phyloP scores from a whole-genome alignment of 371 early-diverging fungal species.

The Mortierella sp. region DNA sequence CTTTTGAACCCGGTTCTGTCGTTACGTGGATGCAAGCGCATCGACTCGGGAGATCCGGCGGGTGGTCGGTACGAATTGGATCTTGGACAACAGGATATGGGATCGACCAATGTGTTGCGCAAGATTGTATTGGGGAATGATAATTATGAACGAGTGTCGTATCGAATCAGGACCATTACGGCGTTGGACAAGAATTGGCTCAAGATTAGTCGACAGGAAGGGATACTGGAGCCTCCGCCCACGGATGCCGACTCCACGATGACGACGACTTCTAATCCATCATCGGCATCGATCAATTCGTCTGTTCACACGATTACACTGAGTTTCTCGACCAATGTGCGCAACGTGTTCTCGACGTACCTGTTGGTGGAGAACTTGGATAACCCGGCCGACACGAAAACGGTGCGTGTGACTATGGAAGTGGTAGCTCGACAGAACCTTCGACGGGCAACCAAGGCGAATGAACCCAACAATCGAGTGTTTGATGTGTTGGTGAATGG shows the following conservation, averaged over 20 bases:
- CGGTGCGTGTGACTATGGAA: slow-evolving; percentile 71
- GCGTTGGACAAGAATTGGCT: slow-evolving; percentile 69
- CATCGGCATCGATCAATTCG: too few relatives aligned
- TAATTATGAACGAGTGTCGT: slow-evolving; percentile 60
- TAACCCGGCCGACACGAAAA: slow-evolving; percentile 74
- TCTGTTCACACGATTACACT: slow-evolving; percentile 62
- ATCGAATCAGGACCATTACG: slow-evolving; percentile 63
- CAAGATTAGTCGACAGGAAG: slow-evolving; percentile 69
- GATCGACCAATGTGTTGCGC: slow-evolving; percentile 58
- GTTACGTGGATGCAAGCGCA: slow-evolving; percentile 68
- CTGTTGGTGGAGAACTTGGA: slow-evolving; percentile 73
- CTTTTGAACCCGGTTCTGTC: slow-evolving; percentile 49
- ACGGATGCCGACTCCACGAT: slow-evolving; percentile 25
- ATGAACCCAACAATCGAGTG: slow-evolving; percentile 59
- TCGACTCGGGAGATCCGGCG: slow-evolving; percentile 55
- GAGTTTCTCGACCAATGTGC: slow-evolving; percentile 60
- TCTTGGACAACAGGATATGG: slow-evolving; percentile 79
- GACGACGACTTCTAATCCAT: too few relatives aligned
- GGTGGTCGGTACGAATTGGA: slow-evolving; percentile 75
- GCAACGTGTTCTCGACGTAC: slow-evolving; percentile 74
- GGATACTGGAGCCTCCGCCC: slow-evolving; percentile 62
- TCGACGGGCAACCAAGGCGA: slow-evolving; percentile 49
- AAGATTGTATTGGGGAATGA: slow-evolving; percentile 68
- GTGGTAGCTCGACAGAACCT: slow-evolving; percentile 77
- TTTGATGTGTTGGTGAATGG: slow-evolving; percentile 77